phyloP scores from a whole-genome alignment of 2,329 filamentous ascomycete genomes.

The Grosmannia serpens region DNA sequence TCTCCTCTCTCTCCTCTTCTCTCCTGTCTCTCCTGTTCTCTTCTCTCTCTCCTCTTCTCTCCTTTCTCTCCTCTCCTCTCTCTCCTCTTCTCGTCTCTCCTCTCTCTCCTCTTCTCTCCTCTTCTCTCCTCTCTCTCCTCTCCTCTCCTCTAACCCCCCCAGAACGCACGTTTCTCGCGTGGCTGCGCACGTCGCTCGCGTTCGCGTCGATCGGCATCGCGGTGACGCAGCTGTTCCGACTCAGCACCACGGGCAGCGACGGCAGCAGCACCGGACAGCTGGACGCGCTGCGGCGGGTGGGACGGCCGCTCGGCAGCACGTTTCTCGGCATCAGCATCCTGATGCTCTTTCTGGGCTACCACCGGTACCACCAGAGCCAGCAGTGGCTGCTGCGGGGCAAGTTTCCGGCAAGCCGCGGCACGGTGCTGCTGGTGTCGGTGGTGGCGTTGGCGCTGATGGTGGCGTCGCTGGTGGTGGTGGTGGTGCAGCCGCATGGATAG shows the following conservation, averaged over 20 bases:
- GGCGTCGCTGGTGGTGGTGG: slow-evolving; percentile 46
- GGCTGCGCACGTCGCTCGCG: slow-evolving; percentile 70
- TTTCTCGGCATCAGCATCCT: slow-evolving; percentile 68
- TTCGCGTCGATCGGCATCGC: slow-evolving; percentile 78
- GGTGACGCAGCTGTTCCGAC: slow-evolving; percentile 72
- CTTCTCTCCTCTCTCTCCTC: not conserved
- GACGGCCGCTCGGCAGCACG: slow-evolving; percentile 63
- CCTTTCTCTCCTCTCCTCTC: not conserved
- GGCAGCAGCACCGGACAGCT: slow-evolving; percentile 13
- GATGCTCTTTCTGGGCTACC: slow-evolving; percentile 64
- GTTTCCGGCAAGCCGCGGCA: slow-evolving; percentile 67
- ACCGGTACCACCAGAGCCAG: slow-evolving; percentile 67
- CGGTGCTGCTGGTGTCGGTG: slow-evolving; percentile 56
- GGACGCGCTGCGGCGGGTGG: slow-evolving; percentile 48
- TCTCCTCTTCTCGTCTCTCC: not conserved
- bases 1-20: not conserved
- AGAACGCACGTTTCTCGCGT: slow-evolving; percentile 80
- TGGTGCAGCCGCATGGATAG: slow-evolving; percentile 30
- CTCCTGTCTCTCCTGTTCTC: not conserved
- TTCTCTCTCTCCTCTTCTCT: not conserved
- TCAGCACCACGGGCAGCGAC: slow-evolving; percentile 48
- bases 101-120: not conserved
- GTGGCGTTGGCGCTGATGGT: slow-evolving; percentile 55
- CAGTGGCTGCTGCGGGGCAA: slow-evolving; percentile 71
- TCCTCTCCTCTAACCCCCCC: not conserved